Percentiles rank a stretch among this genome's conserved stretches.
phyloP scores from a whole-genome alignment of 2,329 filamentous ascomycete genomes.

The Diaporthe humulicola region DNA sequence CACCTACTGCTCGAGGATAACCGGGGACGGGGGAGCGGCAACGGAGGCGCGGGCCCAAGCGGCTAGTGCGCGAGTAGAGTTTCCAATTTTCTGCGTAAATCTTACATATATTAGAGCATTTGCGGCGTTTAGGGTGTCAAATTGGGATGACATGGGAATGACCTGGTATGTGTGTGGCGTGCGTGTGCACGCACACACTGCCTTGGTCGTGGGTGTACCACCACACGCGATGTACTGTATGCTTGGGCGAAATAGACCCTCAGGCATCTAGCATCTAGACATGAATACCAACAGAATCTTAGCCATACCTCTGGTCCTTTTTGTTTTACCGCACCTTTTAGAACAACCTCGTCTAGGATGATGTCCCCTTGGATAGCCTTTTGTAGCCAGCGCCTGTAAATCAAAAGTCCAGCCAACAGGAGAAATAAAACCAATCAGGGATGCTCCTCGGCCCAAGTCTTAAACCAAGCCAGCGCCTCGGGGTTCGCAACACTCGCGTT shows the following conservation, averaged over 20 bases:
- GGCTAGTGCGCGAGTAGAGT: background rate
- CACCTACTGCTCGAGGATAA: constrained; percentile 85
- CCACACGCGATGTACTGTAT: constrained; percentile 25
- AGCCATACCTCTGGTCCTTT: background rate
- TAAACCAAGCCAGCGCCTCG: constrained; percentile 90
- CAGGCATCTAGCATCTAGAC: constrained; percentile 28
- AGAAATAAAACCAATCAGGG: constrained; percentile 32
- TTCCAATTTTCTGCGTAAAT: constrained; percentile 9
- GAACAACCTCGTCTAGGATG: background rate
- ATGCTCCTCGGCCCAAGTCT: constrained; percentile 76
- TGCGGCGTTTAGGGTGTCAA: constrained; percentile 31
- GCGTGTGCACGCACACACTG: background rate
- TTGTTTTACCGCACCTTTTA: constrained; percentile 26
- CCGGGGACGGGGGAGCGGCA: constrained; percentile 45
- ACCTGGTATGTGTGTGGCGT: background rate
- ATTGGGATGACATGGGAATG: background rate
- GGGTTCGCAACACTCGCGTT: constrained; percentile 95
- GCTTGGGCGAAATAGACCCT: constrained; percentile 26
- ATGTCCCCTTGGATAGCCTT: background rate
- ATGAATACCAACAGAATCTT: constrained; percentile 22
- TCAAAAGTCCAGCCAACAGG: background rate
- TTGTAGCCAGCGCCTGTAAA: background rate
- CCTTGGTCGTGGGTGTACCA: background rate
- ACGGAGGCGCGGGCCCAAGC: constrained; percentile 43
- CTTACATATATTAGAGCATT: constrained; percentile 27